Evolutionary conservation across 208 protist species (phyloP).

Genomic region (Trypanosoma caninum): DNA sequence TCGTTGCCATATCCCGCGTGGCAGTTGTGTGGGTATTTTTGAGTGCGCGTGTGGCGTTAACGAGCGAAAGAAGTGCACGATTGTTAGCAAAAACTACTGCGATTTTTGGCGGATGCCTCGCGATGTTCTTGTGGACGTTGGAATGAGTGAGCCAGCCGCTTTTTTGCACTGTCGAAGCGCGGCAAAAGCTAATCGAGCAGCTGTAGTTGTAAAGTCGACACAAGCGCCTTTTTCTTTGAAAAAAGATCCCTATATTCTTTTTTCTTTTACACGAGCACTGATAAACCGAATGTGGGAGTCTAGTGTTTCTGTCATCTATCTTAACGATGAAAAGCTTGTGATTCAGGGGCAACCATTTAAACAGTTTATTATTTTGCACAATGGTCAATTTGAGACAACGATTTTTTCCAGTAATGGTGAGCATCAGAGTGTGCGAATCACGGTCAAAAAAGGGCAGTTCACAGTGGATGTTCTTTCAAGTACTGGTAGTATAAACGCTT

Average conservation of each 20-base stretch:
- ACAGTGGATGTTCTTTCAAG: slow-evolving; percentile 11
- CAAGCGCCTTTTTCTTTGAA: slow-evolving; percentile 30
- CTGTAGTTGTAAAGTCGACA: slow-evolving; percentile 43
- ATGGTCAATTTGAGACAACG: slow-evolving; percentile 63
- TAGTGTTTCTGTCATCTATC: slow-evolving; percentile 54
- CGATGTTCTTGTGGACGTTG: slow-evolving; percentile 76
- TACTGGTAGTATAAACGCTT: background rate
- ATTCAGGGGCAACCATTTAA: slow-evolving; percentile 66
- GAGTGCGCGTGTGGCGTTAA: slow-evolving; percentile 85
- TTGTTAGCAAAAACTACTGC: slow-evolving; percentile 85
- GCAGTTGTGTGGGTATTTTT: slow-evolving; percentile 84
- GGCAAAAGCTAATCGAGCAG: slow-evolving; percentile 57
- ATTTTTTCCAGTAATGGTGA: slow-evolving; percentile 42
- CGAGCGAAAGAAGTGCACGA: slow-evolving; percentile 61
- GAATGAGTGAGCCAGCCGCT: slow-evolving; percentile 79
- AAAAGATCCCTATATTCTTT: slow-evolving; percentile 72
- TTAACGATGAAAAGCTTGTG: slow-evolving; percentile 72
- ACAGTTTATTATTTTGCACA: slow-evolving; percentile 57
- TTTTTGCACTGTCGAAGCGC: slow-evolving; percentile 73
- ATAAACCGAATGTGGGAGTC: slow-evolving; percentile 58
- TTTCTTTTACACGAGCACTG: slow-evolving; percentile 43
- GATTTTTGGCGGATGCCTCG: slow-evolving; percentile 80
- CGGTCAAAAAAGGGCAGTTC: slow-evolving; percentile 2
- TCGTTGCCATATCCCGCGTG: slow-evolving; percentile 36
- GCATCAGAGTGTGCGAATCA: slow-evolving; percentile 31